These are phyloP conservation scores for Globisporangium nagaii DNA, from an alignment of 352 stramenopile genomes.

Conservation along the genomic window DNA sequence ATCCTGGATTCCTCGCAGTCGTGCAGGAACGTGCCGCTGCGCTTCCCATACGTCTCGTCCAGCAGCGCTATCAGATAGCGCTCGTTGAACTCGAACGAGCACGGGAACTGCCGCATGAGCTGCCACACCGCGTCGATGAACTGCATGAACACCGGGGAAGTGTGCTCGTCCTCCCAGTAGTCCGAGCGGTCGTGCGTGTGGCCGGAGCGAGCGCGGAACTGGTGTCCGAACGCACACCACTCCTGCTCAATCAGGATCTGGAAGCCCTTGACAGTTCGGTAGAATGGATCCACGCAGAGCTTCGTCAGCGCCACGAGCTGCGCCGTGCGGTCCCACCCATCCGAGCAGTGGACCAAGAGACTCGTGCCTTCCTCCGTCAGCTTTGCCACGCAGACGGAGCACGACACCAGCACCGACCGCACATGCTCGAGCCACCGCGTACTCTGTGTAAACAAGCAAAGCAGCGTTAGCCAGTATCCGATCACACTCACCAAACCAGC, in stretches of 20 bases:
- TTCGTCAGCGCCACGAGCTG: constrained; percentile 95
- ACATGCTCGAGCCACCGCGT: constrained; percentile 82
- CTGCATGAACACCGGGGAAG: constrained; percentile 98
- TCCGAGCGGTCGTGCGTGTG: constrained; percentile 46
- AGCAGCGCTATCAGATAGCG: constrained; percentile 89
- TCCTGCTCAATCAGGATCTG: constrained; percentile 98
- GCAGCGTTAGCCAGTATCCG: background rate
- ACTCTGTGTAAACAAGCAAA: constrained; percentile 30
- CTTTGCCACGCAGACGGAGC: constrained; percentile 89
- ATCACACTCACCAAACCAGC: too few species aligned
- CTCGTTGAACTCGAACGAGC: constrained; percentile 98
- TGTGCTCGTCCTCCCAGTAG: constrained; percentile 94
- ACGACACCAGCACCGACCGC: constrained; percentile 80
- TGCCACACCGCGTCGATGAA: constrained; percentile 99
- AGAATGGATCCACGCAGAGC: constrained; percentile 97
- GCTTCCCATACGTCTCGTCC: constrained; percentile 95
- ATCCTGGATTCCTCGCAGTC: constrained; percentile 91
- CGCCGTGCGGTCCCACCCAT: constrained; percentile 98
- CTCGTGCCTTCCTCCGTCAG: constrained; percentile 84
- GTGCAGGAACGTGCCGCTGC: constrained; percentile 97
- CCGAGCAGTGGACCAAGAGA: constrained; percentile 97
- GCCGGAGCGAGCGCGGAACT: constrained; percentile 92
- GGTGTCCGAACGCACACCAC: constrained; percentile 98
- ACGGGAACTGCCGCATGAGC: constrained; percentile 94
- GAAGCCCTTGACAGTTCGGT: constrained; percentile 95